Conservation (phyloP, 768 basidiomycete species). For the Agaricus blazei region DNA sequence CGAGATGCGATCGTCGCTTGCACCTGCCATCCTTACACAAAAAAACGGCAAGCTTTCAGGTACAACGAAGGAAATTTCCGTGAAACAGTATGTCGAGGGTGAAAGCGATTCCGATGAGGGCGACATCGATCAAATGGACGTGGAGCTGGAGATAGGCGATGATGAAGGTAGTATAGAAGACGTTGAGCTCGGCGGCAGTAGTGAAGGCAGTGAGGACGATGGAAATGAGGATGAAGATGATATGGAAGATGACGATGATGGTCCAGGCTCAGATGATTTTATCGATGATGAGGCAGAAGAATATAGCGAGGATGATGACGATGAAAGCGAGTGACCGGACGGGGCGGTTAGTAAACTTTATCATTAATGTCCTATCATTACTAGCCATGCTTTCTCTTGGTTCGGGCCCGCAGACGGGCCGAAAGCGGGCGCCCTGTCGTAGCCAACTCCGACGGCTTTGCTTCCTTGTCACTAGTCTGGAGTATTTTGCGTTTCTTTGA, state of each 20-base stretch:
- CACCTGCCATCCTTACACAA: constrained; percentile 49
- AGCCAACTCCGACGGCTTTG: neutral
- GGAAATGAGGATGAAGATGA: constrained; percentile 41
- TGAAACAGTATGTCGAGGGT: constrained; percentile 70
- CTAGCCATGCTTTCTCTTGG: neutral
- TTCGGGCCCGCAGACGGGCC: neutral
- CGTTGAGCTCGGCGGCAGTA: constrained; percentile 65
- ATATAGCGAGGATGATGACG: constrained; percentile 44
- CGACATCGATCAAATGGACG: constrained; percentile 54
- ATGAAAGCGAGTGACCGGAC: constrained; percentile 42
- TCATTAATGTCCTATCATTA: neutral
- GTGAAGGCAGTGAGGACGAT: constrained; percentile 44
- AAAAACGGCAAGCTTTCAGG: constrained; percentile 30
- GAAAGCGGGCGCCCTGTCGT: neutral
- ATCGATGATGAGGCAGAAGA: constrained; percentile 63
- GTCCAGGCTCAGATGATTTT: constrained; percentile 38
- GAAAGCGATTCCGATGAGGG: constrained; percentile 56
- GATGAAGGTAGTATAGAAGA: constrained; percentile 78
- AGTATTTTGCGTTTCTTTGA: neutral
- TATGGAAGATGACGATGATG: constrained; percentile 37
- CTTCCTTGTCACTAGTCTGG: neutral
- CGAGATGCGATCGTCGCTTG: constrained; percentile 75
- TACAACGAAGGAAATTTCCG: constrained; percentile 28
- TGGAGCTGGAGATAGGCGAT: constrained; percentile 59
- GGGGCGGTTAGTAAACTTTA: neutral